Evolutionary conservation across 2,329 filamentous ascomycete genomes (phyloP), one percentile per base, ranked within the genome.

Genomic region (Fusarium hostae): DNA sequence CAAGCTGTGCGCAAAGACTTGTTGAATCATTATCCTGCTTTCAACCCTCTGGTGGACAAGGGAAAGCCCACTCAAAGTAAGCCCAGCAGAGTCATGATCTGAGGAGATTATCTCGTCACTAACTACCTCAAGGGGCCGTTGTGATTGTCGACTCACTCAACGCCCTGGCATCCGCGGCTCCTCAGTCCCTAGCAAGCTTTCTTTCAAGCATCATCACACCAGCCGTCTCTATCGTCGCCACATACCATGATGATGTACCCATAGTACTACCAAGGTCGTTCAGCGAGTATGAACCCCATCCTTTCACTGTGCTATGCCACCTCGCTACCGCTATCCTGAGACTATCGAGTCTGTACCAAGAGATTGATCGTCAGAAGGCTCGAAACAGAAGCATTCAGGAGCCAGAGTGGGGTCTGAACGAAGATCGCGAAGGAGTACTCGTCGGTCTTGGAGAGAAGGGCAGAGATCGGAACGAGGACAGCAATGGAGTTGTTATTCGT

Each of bases 301-400:
- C 94, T 0, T 85, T 97, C 16, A 90, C 90, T 3, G 84, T 94
- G 2, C 85, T 98, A 26, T 88, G 87, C 48, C 97, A 97, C 81
- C 90, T 98, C 63, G 93, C 95, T n/a, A 99, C 96, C 6, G 91
- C 94, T 6, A 88, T 98, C 58, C 86, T 98, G 65, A 90, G 88
- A 8, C 85, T 93, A 1, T 90, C 91, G 41, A 92, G 90, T 18
- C 86, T 98, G 41, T 84, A 89, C 11, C 94, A 98, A 74, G 88
- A 93, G 45, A 86, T 96, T 9, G 90, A 90, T 34, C 86, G 88
- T 40, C 94, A 94, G 78, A 88, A 87, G n/a, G 94, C 95, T 6
- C 86, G 87, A 13, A 91, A 96, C 80, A 88, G 92, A 63, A 94
- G 92, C 76, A 84, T 93, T 9, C 89, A 88, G 8, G 91, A 91